A percentile compares a stretch with the other conserved stretches of the same genome.
Conservation (phyloP, 306 rosid genomes). For the Fragaria nilgerrensis region DNA sequence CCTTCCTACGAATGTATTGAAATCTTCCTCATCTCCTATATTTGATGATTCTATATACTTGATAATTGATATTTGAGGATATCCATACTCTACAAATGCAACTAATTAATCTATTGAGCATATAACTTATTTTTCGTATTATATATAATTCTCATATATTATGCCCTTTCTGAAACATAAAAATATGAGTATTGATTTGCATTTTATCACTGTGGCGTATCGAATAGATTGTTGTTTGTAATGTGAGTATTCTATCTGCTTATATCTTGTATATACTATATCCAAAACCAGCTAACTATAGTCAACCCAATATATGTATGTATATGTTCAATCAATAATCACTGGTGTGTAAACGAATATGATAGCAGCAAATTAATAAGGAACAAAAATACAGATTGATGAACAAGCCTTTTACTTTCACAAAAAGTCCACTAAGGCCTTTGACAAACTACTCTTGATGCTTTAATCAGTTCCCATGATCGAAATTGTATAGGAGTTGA, state of each 20-base stretch:
- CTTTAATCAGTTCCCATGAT: neutral
- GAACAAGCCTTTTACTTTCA: neutral
- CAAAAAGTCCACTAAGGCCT: neutral
- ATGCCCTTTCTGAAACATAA: no score
- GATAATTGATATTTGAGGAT: neutral
- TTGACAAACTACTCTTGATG: neutral
- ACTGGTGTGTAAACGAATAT: neutral
- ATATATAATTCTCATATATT: no score
- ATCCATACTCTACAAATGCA: no score
- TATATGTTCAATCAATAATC: neutral
- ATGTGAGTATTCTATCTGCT: no score
- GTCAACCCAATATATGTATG: neutral
- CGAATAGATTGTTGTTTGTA: neutral
- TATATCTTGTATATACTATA: no score
- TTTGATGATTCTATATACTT: neutral
- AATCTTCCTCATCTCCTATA: neutral
- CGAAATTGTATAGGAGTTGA: neutral
- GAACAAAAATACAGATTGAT: neutral
- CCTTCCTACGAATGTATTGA: neutral
- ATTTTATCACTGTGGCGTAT: no score
- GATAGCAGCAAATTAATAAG: neutral
- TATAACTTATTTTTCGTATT: no score
- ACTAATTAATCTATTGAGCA: no score
- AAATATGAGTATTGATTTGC: no score
- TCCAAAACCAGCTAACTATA: neutral